Evolutionary conservation across 106 monocot genomes (phyloP).

Genomic region (Agapanthus africanus): DNA sequence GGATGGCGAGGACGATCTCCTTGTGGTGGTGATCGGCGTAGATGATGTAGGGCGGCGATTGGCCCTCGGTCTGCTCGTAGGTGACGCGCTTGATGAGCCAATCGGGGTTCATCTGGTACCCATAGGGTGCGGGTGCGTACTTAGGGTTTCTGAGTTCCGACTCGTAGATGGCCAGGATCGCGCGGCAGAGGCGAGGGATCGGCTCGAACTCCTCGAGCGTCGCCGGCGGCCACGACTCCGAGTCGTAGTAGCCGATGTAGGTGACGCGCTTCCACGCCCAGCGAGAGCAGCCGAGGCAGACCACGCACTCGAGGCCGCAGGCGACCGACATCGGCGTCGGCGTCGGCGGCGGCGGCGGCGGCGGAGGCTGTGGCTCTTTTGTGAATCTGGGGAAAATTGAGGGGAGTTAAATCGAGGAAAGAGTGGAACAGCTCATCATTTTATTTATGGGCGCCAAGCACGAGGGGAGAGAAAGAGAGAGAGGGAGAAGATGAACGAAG

Average conservation of each 20-base stretch:
- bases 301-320: conserved; percentile 59
- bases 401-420: too few relatives aligned
- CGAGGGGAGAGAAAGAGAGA: too few relatives aligned
- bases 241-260: conserved; percentile 63
- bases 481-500: too few relatives aligned
- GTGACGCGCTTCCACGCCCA: conserved; percentile 73
- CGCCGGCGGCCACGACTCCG: conserved; percentile 51
- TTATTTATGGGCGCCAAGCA: too few relatives aligned
- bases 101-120: conserved; percentile 27
- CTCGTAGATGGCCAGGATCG: conserved; percentile 67
- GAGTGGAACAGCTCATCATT: too few relatives aligned
- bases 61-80: conserved; percentile 33
- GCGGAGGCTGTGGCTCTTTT: too few relatives aligned
- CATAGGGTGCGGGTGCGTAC: conserved; percentile 20
- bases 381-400: too few relatives aligned
- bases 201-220: conserved; percentile 33
- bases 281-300: conserved; percentile 63
- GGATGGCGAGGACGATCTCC: conserved; percentile 58
- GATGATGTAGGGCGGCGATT: conserved; percentile 46
- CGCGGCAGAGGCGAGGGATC: conserved; percentile 50
- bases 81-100: conserved; percentile 23
- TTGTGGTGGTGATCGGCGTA: conserved; percentile 26
- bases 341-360: too few relatives aligned
- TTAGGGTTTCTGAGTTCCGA: conserved; percentile 31
- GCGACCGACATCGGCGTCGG: conserved; percentile 30